Conservation (phyloP, 169 alveolate species). For the Plasmodium relictum region DNA sequence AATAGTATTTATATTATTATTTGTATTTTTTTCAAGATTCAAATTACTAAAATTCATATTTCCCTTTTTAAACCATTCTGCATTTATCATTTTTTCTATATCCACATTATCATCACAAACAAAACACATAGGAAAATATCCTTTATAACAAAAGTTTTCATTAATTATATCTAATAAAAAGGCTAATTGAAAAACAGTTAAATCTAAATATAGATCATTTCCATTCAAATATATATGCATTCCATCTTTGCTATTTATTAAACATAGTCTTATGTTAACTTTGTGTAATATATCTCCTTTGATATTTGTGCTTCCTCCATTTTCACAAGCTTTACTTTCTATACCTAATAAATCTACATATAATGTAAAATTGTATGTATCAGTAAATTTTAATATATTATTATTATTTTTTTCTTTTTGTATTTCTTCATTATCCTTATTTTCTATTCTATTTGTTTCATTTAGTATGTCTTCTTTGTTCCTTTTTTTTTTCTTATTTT, state of each 20-base stretch:
- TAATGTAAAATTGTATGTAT: conserved; percentile 65
- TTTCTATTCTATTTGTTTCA: background rate
- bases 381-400: background rate
- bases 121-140: conserved; percentile 76
- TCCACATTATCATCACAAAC: conserved; percentile 47
- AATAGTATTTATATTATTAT: background rate
- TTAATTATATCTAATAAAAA: conserved; percentile 72
- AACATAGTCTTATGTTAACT: conserved; percentile 49
- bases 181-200: conserved; percentile 62
- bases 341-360: conserved; percentile 59
- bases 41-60: conserved; percentile 39
- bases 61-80: conserved; percentile 58
- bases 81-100: conserved; percentile 44
- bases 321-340: conserved; percentile 76
- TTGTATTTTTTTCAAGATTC: background rate
- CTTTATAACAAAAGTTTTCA: conserved; percentile 76
- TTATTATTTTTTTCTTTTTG: background rate
- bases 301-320: conserved; percentile 75
- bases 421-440: background rate
- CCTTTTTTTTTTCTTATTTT: conserved; percentile 4
- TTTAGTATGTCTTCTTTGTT: background rate
- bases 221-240: conserved; percentile 62
- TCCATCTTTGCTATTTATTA: conserved; percentile 53
- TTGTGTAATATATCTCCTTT: conserved; percentile 70
- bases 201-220: conserved; percentile 48